These are phyloP conservation scores for Trichoderma gamsii DNA, from an alignment of 495 filamentous ascomycete species.

Conservation along the genomic window DNA sequence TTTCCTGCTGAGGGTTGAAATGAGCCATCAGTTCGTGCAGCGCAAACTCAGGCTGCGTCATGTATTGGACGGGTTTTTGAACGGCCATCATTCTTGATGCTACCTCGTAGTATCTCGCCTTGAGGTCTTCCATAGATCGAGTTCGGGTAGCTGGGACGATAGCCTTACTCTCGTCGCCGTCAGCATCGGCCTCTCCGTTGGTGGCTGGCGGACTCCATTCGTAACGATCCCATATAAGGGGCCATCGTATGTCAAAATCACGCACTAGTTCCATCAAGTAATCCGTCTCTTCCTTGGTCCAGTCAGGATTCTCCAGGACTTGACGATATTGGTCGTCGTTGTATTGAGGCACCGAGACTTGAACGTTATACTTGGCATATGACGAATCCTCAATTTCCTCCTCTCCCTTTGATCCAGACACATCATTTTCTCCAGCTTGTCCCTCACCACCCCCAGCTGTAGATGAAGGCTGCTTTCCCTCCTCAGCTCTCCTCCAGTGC, in stretches of 20 bases:
- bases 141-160: slow-evolving; percentile 39
- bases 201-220: slow-evolving; percentile 56
- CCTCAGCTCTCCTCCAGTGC: slow-evolving; percentile 58
- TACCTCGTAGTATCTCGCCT: slow-evolving; percentile 81
- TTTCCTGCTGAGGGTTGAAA: slow-evolving; percentile 74
- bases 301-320: slow-evolving; percentile 65
- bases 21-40: slow-evolving; percentile 76
- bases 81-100: slow-evolving; percentile 80
- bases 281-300: slow-evolving; percentile 89
- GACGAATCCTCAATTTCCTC: slow-evolving; percentile 42
- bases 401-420: slow-evolving; percentile 18
- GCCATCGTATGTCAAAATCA: slow-evolving; percentile 80
- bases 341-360: slow-evolving; percentile 67
- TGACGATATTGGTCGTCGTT: slow-evolving; percentile 78
- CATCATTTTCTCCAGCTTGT: slow-evolving; percentile 14
- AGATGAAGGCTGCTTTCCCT: slow-evolving; percentile 20
- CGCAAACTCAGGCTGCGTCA: slow-evolving; percentile 75
- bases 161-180: slow-evolving; percentile 35
- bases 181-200: slow-evolving; percentile 24
- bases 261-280: slow-evolving; percentile 69
- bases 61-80: slow-evolving; percentile 72
- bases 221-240: slow-evolving; percentile 90
- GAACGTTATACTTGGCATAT: slow-evolving; percentile 78
- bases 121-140: slow-evolving; percentile 82
- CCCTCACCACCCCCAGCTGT: neutral